These are phyloP conservation scores for Staphylotrichum tortipilum DNA, from an alignment of 495 filamentous ascomycete species.

Conservation along the genomic window DNA sequence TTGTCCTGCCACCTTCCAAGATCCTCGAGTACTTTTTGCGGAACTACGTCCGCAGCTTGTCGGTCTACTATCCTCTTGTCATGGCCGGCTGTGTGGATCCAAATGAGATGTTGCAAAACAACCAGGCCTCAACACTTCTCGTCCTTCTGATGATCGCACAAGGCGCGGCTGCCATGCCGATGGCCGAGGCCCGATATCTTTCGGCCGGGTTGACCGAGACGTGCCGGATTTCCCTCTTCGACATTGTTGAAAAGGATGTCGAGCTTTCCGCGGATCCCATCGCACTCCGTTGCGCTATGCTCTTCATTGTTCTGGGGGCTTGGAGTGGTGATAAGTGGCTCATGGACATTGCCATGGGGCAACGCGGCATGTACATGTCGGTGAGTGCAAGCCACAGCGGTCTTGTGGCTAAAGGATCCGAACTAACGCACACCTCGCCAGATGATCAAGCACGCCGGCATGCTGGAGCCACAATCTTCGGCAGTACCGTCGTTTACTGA, in stretches of 20 bases:
- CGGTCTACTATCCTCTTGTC: slow-evolving; percentile 50
- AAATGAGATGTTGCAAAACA: slow-evolving; percentile 51
- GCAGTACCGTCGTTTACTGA: slow-evolving; percentile 25
- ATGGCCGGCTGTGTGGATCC: slow-evolving; percentile 45
- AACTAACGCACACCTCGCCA: slow-evolving; percentile 1
- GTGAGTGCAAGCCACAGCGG: slow-evolving; percentile 33
- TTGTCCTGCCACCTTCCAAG: slow-evolving; percentile 49
- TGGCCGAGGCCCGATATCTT: slow-evolving; percentile 48
- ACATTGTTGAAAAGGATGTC: slow-evolving; percentile 57
- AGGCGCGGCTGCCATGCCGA: slow-evolving; percentile 50
- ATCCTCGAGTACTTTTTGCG: slow-evolving; percentile 54
- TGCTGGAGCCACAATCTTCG: slow-evolving; percentile 36
- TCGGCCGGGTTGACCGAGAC: slow-evolving; percentile 56
- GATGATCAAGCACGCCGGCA: slow-evolving; percentile 50
- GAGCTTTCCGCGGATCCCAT: slow-evolving; percentile 50
- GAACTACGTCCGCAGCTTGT: slow-evolving; percentile 49
- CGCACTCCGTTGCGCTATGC: slow-evolving; percentile 49
- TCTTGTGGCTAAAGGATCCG: too few species aligned
- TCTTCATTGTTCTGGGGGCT: slow-evolving; percentile 51
- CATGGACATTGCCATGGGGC: slow-evolving; percentile 64
- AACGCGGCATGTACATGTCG: slow-evolving; percentile 57
- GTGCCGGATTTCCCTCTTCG: slow-evolving; percentile 57
- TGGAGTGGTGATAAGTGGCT: slow-evolving; percentile 66
- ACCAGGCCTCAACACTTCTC: slow-evolving; percentile 49
- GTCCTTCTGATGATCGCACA: slow-evolving; percentile 59